Evolutionary conservation across 768 basidiomycete genomes (phyloP).

Genomic region (Tephrocybe sp.): DNA sequence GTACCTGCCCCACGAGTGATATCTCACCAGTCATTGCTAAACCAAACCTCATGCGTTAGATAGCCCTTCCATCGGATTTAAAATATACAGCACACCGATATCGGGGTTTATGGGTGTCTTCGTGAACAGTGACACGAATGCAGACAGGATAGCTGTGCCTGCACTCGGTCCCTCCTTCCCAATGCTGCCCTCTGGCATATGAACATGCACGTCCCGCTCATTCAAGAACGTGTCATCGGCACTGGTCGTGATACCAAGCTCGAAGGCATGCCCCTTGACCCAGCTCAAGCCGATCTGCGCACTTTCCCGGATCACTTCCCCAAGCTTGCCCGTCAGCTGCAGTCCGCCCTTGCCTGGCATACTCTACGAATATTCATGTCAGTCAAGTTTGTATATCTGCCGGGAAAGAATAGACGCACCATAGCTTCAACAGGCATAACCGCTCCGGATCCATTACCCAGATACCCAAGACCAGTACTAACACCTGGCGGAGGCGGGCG

Average conservation of each 20-base stretch:
- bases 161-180: conserved; percentile 97
- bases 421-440: conserved; percentile 98
- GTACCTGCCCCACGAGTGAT: conserved; percentile 92
- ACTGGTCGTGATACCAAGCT: conserved; percentile 79
- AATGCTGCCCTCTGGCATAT: conserved; percentile 94
- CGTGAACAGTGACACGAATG: conserved; percentile 90
- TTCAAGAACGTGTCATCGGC: conserved; percentile 77
- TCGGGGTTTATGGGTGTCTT: conserved; percentile 82
- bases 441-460: conserved; percentile 94
- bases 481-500: conserved; percentile 86
- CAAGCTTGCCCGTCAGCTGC: conserved; percentile 94
- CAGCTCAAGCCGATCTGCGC: conserved; percentile 94
- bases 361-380: conserved; percentile 47
- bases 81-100: conserved; percentile 64
- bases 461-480: conserved; percentile 91
- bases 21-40: conserved; percentile 98
- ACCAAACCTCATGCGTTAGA: background rate
- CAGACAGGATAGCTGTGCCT: conserved; percentile 89
- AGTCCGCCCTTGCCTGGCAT: conserved; percentile 96
- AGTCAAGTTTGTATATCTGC: background rate
- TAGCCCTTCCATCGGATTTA: background rate
- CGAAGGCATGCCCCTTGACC: conserved; percentile 89
- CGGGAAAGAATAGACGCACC: conserved; percentile 43
- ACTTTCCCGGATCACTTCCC: conserved; percentile 96
- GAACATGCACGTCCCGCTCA: conserved; percentile 89